Conservation (phyloP, 192 early-diverging fungal genomes). For the Coemansia sp. region DNA sequence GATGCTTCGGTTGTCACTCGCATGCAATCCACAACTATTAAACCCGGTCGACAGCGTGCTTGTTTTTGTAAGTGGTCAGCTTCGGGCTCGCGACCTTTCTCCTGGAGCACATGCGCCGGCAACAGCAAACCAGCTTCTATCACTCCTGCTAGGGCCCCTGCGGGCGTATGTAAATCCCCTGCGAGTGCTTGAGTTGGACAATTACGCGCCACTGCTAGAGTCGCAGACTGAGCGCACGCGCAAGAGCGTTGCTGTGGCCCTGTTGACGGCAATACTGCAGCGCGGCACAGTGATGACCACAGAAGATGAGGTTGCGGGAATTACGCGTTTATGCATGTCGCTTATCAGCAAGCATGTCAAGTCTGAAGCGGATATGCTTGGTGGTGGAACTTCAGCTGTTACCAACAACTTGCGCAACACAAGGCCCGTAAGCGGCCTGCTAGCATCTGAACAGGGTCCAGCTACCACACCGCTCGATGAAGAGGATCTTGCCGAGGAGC, state of each 20-base stretch:
- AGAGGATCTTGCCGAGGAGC: conserved; percentile 90
- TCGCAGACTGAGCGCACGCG: conserved; percentile 82
- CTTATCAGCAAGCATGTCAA: conserved; percentile 24
- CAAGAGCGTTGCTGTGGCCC: conserved; percentile 74
- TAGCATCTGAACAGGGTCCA: conserved; percentile 10
- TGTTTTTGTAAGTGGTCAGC: conserved; percentile 80
- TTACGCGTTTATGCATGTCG: conserved; percentile 38
- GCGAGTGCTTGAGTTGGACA: conserved; percentile 66
- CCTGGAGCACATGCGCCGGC: conserved; percentile 70
- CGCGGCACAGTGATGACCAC: conserved; percentile 59
- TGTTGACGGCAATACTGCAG: conserved; percentile 70
- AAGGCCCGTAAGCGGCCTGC: background rate
- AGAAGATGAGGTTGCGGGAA: conserved; percentile 43
- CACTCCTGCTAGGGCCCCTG: conserved; percentile 81
- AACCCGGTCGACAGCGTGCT: conserved; percentile 90
- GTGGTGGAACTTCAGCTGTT: background rate
- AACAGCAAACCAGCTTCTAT: conserved; percentile 73
- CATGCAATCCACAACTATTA: conserved; percentile 77
- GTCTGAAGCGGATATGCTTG: background rate
- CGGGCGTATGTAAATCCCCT: conserved; percentile 70
- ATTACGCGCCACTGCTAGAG: conserved; percentile 81
- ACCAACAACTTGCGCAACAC: background rate
- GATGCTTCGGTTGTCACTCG: conserved; percentile 84
- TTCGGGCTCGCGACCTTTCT: conserved; percentile 59
- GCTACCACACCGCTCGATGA: conserved; percentile 62